These are phyloP conservation scores for Neofusicoccum ribis DNA, from an alignment of 2,329 filamentous ascomycete species.

Conservation along the genomic window DNA sequence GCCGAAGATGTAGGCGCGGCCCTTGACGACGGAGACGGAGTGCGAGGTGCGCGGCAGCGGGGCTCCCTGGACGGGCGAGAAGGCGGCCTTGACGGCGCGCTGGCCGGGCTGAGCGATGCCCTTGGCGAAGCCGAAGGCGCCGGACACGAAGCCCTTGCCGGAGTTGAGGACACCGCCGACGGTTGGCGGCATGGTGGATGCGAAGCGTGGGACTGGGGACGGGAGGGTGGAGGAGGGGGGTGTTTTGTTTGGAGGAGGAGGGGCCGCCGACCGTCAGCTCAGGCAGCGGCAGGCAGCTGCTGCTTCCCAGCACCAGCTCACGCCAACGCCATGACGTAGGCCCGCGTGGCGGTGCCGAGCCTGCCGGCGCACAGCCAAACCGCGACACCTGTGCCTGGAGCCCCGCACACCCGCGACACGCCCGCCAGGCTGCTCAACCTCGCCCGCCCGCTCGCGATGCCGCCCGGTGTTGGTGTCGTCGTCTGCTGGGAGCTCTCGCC, in stretches of 20 bases:
- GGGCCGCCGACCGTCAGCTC: neutral
- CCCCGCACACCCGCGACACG: neutral
- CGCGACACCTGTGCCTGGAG: neutral
- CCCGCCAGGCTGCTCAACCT: too few relatives aligned
- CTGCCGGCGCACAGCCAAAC: neutral
- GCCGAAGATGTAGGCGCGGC: slow-evolving; percentile 59
- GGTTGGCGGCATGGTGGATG: slow-evolving; percentile 27
- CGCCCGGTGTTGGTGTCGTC: too few relatives aligned
- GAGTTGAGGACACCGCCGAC: slow-evolving; percentile 39
- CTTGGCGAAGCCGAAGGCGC: slow-evolving; percentile 40
- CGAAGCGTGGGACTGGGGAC: neutral
- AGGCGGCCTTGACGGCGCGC: slow-evolving; percentile 52
- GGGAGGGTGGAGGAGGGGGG: neutral
- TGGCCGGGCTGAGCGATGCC: slow-evolving; percentile 23
- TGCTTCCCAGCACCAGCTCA: neutral
- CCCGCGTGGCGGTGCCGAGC: neutral
- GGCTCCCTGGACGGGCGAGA: slow-evolving; percentile 49
- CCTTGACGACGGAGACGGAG: slow-evolving; percentile 54
- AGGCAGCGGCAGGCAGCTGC: neutral
- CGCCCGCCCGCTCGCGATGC: too few relatives aligned
- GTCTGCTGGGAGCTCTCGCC: too few relatives aligned
- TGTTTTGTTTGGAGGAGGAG: neutral
- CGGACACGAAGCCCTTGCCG: slow-evolving; percentile 33
- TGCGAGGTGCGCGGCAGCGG: slow-evolving; percentile 52
- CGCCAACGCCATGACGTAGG: slow-evolving; percentile 1